Evolutionary conservation across 441 rosid species (phyloP).

Genomic region (Arabidopsis hybrid): DNA sequence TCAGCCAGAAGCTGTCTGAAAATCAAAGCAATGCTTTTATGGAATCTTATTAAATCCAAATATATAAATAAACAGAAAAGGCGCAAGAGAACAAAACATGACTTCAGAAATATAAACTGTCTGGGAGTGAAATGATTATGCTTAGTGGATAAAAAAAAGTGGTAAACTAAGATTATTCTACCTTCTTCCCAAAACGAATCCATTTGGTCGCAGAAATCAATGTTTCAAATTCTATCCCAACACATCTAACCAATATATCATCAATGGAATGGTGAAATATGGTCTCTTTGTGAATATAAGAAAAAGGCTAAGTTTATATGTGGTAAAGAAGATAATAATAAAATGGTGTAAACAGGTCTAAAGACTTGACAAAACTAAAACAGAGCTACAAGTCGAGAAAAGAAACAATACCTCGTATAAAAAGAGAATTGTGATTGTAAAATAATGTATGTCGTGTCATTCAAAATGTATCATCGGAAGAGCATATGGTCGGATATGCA

Average conservation of each 20-base stretch:
- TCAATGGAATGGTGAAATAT: background rate
- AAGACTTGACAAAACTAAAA: background rate
- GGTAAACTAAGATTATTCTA: constrained; percentile 8
- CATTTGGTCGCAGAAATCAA: background rate
- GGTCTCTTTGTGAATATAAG: background rate
- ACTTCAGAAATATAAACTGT: constrained; percentile 35
- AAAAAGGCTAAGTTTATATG: background rate
- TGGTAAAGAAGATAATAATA: background rate
- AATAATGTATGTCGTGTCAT: background rate
- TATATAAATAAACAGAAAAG: constrained; percentile 18
- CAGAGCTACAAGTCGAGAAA: background rate
- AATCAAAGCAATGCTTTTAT: constrained; percentile 46
- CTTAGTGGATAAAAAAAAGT: constrained; percentile 39
- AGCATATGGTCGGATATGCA: background rate
- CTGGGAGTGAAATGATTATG: constrained; percentile 48
- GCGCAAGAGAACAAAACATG: constrained; percentile 47
- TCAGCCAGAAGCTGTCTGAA: constrained; percentile 48
- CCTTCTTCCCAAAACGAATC: background rate
- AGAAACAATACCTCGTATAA: background rate
- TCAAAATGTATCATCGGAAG: background rate
- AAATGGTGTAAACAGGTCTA: background rate
- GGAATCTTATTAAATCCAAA: constrained; percentile 30
- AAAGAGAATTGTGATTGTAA: background rate
- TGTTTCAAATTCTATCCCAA: background rate
- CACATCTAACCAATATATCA: background rate